phyloP scores from a whole-genome alignment of 2,329 filamentous ascomycete genomes.

The Chrysoporthe deuterocubensis region DNA sequence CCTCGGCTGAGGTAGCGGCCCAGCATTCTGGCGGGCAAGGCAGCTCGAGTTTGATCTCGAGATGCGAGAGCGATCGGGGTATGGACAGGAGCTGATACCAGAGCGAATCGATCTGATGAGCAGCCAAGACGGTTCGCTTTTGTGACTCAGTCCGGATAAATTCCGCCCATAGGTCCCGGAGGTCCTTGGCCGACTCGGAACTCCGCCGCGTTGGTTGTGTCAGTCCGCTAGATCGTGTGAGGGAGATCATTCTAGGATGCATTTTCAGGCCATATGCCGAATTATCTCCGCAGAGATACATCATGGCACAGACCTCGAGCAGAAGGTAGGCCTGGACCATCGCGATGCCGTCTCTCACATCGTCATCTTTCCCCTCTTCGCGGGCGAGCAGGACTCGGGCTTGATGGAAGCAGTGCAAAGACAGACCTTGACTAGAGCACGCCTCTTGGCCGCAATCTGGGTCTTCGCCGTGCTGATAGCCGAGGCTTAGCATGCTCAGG shows the following conservation, averaged over 20 bases:
- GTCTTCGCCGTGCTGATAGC: constrained; percentile 44
- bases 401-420: constrained; percentile 40
- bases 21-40: constrained; percentile 45
- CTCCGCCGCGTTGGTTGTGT: constrained; percentile 37
- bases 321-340: constrained; percentile 45
- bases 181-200: constrained; percentile 34
- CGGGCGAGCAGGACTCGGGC: constrained; percentile 35
- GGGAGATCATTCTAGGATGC: constrained; percentile 45
- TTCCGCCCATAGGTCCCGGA: constrained; percentile 44
- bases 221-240: constrained; percentile 41
- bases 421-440: constrained; percentile 37
- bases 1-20: constrained; percentile 41
- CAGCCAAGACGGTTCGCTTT: constrained; percentile 47
- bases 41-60: constrained; percentile 50
- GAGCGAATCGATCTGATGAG: constrained; percentile 47
- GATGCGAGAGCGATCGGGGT: constrained; percentile 42
- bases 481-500: constrained; percentile 43
- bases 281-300: constrained; percentile 45
- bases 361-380: constrained; percentile 33
- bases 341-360: constrained; percentile 31
- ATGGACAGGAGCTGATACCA: constrained; percentile 49
- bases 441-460: constrained; percentile 37
- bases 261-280: constrained; percentile 43
- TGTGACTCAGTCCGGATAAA: constrained; percentile 44
- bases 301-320: constrained; percentile 47